phyloP scores from a whole-genome alignment of 2,329 filamentous ascomycete species.

The Parasarocladium wereldwijsianum region DNA sequence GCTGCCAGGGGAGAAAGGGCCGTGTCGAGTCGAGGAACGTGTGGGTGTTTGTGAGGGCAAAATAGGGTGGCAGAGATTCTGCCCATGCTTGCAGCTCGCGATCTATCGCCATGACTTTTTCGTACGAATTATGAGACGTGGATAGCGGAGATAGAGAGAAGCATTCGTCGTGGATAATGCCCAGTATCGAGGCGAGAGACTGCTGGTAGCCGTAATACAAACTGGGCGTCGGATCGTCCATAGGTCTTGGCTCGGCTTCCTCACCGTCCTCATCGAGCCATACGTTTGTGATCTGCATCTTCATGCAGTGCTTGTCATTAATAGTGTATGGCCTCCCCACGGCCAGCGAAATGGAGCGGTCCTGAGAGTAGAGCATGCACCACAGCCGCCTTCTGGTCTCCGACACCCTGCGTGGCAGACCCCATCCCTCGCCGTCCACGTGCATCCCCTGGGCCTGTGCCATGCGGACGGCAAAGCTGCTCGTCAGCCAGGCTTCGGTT shows the following conservation, averaged over 20 bases:
- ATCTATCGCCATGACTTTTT: slow-evolving; percentile 20
- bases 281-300: slow-evolving; percentile 20
- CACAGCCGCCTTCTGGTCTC: slow-evolving; percentile 23
- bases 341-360: slow-evolving; percentile 23
- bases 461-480: slow-evolving; percentile 26
- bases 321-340: slow-evolving; percentile 24
- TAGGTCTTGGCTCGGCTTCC: slow-evolving; percentile 3
- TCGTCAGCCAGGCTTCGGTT: slow-evolving; percentile 24
- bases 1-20: slow-evolving; percentile 20
- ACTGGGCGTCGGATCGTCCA: slow-evolving; percentile 16
- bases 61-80: slow-evolving; percentile 17
- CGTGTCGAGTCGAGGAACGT: slow-evolving; percentile 13
- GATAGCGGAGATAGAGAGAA: slow-evolving; percentile 17
- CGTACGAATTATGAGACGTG: slow-evolving; percentile 16
- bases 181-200: slow-evolving; percentile 19
- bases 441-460: slow-evolving; percentile 27
- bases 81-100: slow-evolving; percentile 18
- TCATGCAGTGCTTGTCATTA: slow-evolving; percentile 21
- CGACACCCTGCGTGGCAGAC: slow-evolving; percentile 18
- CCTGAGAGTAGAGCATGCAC: slow-evolving; percentile 23
- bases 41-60: slow-evolving; percentile 17
- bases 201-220: slow-evolving; percentile 17
- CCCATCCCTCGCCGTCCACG: slow-evolving; percentile 24
- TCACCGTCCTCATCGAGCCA: slow-evolving; percentile 22
- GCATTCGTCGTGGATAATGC: slow-evolving; percentile 22